phyloP scores from a whole-genome alignment of 2,329 filamentous ascomycete species.

The Grosmannia serpens region DNA sequence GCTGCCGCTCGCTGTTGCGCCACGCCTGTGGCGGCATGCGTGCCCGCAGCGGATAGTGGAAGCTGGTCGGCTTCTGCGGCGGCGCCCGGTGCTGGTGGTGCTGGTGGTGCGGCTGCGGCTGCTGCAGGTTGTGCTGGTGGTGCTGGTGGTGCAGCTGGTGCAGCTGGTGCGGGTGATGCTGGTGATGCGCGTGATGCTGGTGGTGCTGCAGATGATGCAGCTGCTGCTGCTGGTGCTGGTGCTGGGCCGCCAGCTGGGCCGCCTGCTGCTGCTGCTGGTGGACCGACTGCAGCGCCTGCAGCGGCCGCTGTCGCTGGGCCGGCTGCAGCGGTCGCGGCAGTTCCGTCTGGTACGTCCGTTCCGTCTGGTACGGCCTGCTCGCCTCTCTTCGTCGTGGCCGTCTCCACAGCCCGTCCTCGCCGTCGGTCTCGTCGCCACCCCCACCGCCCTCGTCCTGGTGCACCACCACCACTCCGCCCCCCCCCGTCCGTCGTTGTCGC shows the following conservation, averaged over 20 bases:
- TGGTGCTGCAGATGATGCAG: not conserved
- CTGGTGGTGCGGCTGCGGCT: not conserved
- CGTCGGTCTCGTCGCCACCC: not conserved
- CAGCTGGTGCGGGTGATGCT: not conserved
- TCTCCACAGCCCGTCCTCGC: not conserved
- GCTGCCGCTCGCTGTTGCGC: not conserved
- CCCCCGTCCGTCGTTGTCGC: not conserved
- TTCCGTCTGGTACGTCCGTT: not conserved
- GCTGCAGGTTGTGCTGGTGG: not conserved
- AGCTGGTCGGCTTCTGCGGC: conserved; percentile 12
- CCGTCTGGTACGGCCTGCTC: too few relatives aligned
- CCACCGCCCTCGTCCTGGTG: conserved; percentile 3
- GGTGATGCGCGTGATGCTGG: not conserved
- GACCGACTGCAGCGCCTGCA: not conserved
- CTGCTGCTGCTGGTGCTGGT: not conserved
- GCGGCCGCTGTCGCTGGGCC: conserved; percentile 1
- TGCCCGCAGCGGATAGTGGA: conserved; percentile 20
- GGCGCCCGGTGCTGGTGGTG: not conserved
- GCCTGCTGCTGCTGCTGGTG: not conserved
- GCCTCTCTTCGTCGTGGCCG: too few relatives aligned
- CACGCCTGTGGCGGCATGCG: conserved; percentile 7
- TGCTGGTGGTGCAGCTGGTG: not conserved
- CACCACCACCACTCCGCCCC: not conserved
- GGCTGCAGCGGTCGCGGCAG: too few relatives aligned
- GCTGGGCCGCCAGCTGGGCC: not conserved